Conservation (phyloP, 2,329 filamentous ascomycete genomes). For the Talaromyces atroroseus region DNA sequence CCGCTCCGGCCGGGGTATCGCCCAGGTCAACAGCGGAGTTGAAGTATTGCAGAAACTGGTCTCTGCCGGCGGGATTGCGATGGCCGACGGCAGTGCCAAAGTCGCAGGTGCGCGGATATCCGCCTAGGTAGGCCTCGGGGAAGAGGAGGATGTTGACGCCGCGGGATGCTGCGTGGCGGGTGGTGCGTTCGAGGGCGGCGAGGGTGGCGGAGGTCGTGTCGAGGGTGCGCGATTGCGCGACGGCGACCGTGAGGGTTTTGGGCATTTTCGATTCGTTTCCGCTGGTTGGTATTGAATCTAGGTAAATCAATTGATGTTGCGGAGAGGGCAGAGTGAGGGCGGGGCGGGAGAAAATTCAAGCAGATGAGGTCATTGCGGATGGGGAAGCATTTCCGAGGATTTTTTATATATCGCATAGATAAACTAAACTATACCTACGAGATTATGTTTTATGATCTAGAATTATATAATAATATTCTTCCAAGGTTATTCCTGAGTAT, state of each 20-base stretch:
- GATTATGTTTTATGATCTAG: no score
- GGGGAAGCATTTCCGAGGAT: background rate
- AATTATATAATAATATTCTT: no score
- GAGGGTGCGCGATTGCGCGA: slow-evolving; percentile 44
- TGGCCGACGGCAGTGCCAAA: slow-evolving; percentile 73
- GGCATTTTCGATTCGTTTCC: slow-evolving; percentile 26
- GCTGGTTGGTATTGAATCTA: no score
- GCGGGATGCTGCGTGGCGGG: slow-evolving; percentile 56
- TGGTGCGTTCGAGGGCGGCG: slow-evolving; percentile 57
- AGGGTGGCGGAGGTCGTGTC: slow-evolving; percentile 54
- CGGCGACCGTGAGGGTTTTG: slow-evolving; percentile 38
- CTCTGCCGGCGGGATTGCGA: slow-evolving; percentile 63
- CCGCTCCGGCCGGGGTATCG: slow-evolving; percentile 66
- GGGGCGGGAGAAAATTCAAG: no score
- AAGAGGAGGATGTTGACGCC: slow-evolving; percentile 71
- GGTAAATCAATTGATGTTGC: no score
- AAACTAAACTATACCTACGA: no score
- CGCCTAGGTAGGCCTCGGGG: slow-evolving; percentile 86
- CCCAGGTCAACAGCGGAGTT: slow-evolving; percentile 74
- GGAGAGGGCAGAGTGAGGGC: background rate
- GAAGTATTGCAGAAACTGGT: slow-evolving; percentile 80
- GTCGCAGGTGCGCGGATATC: slow-evolving; percentile 74
- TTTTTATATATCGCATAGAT: no score
- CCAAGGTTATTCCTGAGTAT: no score
- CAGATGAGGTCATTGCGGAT: no score